Evolutionary conservation across 2,329 filamentous ascomycete species (phyloP).

Genomic region (Pezicula carpinea): DNA sequence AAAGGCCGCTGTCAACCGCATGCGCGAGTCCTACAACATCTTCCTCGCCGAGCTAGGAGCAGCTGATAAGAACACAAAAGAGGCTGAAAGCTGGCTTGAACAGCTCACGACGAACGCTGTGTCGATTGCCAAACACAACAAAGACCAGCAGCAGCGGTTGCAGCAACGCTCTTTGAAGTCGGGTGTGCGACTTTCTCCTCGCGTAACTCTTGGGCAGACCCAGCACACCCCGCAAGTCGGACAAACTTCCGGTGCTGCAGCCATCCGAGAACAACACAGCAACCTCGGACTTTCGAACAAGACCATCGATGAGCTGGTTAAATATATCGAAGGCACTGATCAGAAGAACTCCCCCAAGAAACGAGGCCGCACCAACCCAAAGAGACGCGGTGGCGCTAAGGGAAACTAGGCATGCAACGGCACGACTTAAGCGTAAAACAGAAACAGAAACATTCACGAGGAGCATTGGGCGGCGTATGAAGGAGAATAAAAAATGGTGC

Average conservation of each 20-base stretch:
- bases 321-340: constrained; percentile 82
- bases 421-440: too few species aligned
- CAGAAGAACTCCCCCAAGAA: constrained; percentile 51
- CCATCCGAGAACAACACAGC: constrained; percentile 27
- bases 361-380: constrained; percentile 50
- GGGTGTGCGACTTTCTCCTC: constrained; percentile 62
- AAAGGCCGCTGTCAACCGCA: constrained; percentile 83
- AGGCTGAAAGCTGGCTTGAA: constrained; percentile 94
- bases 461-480: constrained; percentile 13
- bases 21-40: constrained; percentile 96
- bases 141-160: constrained; percentile 73
- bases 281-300: constrained; percentile 58
- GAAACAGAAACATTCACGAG: background rate
- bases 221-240: constrained; percentile 60
- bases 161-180: constrained; percentile 70
- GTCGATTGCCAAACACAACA: constrained; percentile 87
- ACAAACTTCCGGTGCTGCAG: constrained; percentile 45
- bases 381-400: constrained; percentile 39
- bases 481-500: background rate
- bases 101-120: constrained; percentile 95
- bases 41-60: constrained; percentile 84
- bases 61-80: constrained; percentile 95
- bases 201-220: constrained; percentile 49
- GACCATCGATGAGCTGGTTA: constrained; percentile 88
- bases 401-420: too few species aligned